Evolutionary conservation across 2,329 filamentous ascomycete genomes (phyloP).

Genomic region (Verruconis gallopava): DNA sequence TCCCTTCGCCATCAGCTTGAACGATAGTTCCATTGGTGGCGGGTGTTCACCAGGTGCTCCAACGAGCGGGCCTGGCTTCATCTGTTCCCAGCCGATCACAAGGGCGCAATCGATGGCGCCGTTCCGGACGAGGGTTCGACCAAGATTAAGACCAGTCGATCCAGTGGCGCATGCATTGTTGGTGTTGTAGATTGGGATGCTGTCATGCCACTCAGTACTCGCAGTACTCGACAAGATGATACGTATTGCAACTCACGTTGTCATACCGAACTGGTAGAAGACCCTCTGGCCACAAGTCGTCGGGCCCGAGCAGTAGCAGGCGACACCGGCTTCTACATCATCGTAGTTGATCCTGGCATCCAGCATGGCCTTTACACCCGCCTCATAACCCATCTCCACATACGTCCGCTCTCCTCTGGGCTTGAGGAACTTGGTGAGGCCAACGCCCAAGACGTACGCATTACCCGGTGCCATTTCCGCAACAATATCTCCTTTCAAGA

Average conservation of each 20-base stretch:
- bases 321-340: slow-evolving; percentile 15
- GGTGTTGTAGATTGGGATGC: slow-evolving; percentile 18
- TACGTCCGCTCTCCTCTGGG: slow-evolving; percentile 22
- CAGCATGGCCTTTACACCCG: slow-evolving; percentile 17
- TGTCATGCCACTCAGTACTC: neutral
- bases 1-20: slow-evolving; percentile 12
- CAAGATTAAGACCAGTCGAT: slow-evolving; percentile 15
- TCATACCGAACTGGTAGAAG: slow-evolving; percentile 19
- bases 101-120: slow-evolving; percentile 16
- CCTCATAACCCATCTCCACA: slow-evolving; percentile 20
- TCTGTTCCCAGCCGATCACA: slow-evolving; percentile 18
- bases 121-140: slow-evolving; percentile 12
- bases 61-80: slow-evolving; percentile 14
- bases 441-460: slow-evolving; percentile 17
- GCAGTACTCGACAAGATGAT: neutral
- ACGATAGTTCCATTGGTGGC: slow-evolving; percentile 10
- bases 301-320: slow-evolving; percentile 16
- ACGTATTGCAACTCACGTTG: slow-evolving; percentile 1
- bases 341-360: slow-evolving; percentile 18
- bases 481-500: no score
- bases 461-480: slow-evolving; percentile 19
- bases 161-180: slow-evolving; percentile 18
- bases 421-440: slow-evolving; percentile 19
- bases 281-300: slow-evolving; percentile 17
- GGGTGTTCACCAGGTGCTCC: slow-evolving; percentile 13